These are phyloP conservation scores for Aurantiochytrium sp. DNA, from an alignment of 108 stramenopile species.

Conservation along the genomic window DNA sequence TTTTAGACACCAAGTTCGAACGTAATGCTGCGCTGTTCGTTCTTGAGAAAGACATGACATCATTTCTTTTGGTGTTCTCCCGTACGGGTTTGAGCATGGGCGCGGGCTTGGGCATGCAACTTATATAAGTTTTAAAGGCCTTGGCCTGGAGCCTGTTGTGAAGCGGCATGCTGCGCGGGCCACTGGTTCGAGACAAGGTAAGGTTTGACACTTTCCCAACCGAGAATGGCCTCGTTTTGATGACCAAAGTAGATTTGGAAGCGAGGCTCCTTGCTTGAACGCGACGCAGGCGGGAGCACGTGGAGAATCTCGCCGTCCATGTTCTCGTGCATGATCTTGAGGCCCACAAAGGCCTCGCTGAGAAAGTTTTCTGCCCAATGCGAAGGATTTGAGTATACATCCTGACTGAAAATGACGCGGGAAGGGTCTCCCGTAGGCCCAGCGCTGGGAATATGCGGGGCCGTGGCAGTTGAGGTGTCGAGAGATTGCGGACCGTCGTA, in stretches of 20 bases:
- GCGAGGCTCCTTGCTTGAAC: not conserved
- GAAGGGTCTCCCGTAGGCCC: not conserved
- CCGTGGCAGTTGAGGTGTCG: not conserved
- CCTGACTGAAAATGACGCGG: not conserved
- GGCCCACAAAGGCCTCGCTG: not conserved
- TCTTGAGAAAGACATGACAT: too few relatives aligned
- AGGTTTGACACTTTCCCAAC: not conserved
- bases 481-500: not conserved
- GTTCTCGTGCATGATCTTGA: not conserved
- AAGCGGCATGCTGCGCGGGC: not conserved
- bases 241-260: not conserved
- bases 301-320: not conserved
- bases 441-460: not conserved
- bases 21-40: too few relatives aligned
- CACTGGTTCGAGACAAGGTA: not conserved
- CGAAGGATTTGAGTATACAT: not conserved
- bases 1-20: too few relatives aligned
- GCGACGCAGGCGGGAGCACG: not conserved
- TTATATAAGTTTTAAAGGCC: too few relatives aligned
- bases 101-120: too few relatives aligned
- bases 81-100: too few relatives aligned
- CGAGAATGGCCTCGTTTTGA: not conserved
- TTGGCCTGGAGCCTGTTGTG: too few relatives aligned
- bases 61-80: too few relatives aligned
- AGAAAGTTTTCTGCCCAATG: not conserved